Conservation (phyloP, 2,329 filamentous ascomycete genomes). For the Dissoconium aciculare region DNA sequence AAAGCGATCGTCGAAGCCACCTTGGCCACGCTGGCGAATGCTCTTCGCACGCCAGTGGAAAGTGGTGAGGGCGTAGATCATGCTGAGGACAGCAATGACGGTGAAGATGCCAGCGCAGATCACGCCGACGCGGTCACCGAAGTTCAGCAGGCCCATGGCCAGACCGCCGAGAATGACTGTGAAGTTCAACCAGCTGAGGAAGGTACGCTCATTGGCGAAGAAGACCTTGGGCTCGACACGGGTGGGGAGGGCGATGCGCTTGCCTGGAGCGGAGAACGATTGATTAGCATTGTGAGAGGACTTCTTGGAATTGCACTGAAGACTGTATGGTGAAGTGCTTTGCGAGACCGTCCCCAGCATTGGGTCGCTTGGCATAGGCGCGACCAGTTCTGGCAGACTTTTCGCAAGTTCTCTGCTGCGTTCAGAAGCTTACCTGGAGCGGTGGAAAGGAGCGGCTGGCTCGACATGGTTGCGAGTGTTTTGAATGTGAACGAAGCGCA, state of each 20-base stretch:
- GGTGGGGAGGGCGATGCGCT: slow-evolving; percentile 93
- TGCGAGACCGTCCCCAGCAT: too few relatives aligned
- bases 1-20: slow-evolving; percentile 90
- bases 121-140: slow-evolving; percentile 84
- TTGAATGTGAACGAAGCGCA: too few relatives aligned
- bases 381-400: too few relatives aligned
- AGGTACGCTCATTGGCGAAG: slow-evolving; percentile 99
- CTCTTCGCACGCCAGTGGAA: slow-evolving; percentile 96
- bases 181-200: slow-evolving; percentile 99
- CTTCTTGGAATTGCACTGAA: too few relatives aligned
- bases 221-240: slow-evolving; percentile 99
- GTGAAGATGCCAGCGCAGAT: slow-evolving; percentile 93
- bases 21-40: slow-evolving; percentile 79
- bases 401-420: too few relatives aligned
- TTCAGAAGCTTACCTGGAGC: slow-evolving; percentile 59
- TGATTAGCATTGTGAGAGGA: too few relatives aligned
- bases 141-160: slow-evolving; percentile 94
- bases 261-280: slow-evolving; percentile 44
- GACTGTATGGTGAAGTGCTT: too few relatives aligned
- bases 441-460: slow-evolving; percentile 87
- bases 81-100: slow-evolving; percentile 80
- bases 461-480: slow-evolving; percentile 56
- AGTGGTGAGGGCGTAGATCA: slow-evolving; percentile 86
- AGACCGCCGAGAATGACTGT: slow-evolving; percentile 95
- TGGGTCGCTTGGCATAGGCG: too few relatives aligned